Evolutionary conservation across 495 filamentous ascomycete genomes (phyloP).

Genomic region (Chaetomidium leptoderma): DNA sequence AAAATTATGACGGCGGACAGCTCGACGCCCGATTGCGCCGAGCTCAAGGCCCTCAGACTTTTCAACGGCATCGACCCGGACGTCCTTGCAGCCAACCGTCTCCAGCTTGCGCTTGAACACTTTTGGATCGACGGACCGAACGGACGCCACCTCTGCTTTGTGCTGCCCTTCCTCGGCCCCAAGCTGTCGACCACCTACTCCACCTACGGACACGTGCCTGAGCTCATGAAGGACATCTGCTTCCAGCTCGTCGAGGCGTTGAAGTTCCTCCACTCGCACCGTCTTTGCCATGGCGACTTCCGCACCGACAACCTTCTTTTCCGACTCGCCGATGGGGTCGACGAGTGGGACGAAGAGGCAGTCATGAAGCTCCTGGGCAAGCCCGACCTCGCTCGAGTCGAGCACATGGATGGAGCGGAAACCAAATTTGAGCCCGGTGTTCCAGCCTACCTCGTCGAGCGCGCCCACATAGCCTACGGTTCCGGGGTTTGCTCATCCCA

Average conservation of each 20-base stretch:
- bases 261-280: constrained; percentile 21
- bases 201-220: constrained; percentile 1
- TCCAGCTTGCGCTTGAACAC: constrained; percentile 27
- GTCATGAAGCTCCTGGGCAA: constrained; percentile 15
- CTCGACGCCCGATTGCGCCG: constrained; percentile 10
- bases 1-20: constrained; percentile 25
- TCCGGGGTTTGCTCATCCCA: constrained; percentile 11
- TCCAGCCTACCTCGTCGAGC: constrained; percentile 23
- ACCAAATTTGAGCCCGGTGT: constrained; percentile 3
- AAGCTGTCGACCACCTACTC: not conserved
- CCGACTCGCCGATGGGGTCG: constrained; percentile 22
- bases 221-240: constrained; percentile 25
- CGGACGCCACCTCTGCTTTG: constrained; percentile 36
- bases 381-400: not conserved
- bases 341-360: constrained; percentile 17
- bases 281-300: constrained; percentile 32
- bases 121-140: constrained; percentile 41
- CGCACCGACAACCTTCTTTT: constrained; percentile 25
- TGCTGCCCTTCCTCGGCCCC: constrained; percentile 27
- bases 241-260: constrained; percentile 21
- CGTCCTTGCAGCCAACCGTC: constrained; percentile 9
- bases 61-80: not conserved
- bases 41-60: constrained; percentile 18
- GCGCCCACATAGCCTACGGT: not conserved
- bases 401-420: not conserved